These are phyloP conservation scores for Leccinum subrobustum DNA, from an alignment of 1,284 basidiomycete species.

Conservation along the genomic window DNA sequence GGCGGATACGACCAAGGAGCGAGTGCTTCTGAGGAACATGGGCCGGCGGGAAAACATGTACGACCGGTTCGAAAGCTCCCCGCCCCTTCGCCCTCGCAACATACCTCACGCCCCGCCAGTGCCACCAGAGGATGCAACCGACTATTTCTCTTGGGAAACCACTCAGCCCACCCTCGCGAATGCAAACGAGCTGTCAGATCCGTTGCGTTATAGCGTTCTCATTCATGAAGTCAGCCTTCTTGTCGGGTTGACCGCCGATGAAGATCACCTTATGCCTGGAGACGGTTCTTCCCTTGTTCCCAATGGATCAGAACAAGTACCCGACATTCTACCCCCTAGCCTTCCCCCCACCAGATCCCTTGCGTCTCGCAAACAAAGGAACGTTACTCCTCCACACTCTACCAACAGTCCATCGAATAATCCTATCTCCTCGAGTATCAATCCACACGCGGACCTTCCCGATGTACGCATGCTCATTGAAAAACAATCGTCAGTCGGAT, in stretches of 20 bases:
- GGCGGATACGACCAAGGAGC: conserved; percentile 16
- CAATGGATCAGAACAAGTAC: not conserved
- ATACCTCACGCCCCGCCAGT: not conserved
- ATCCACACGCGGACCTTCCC: not conserved
- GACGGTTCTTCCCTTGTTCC: conserved; percentile 1
- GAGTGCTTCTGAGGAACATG: conserved; percentile 15
- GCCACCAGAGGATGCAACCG: not conserved
- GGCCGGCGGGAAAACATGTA: conserved; percentile 8
- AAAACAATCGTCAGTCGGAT: not conserved
- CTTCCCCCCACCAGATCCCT: conserved; percentile 28
- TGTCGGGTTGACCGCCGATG: conserved; percentile 27
- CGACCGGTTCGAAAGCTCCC: conserved; percentile 10
- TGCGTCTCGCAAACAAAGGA: conserved; percentile 10
- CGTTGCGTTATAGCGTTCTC: conserved; percentile 28
- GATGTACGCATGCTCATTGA: not conserved
- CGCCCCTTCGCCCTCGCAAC: conserved; percentile 1
- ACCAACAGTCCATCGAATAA: not conserved
- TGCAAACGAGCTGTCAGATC: conserved; percentile 1
- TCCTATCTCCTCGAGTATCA: not conserved
- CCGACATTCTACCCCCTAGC: conserved; percentile 22
- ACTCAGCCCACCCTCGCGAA: conserved; percentile 6
- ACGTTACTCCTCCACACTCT: not conserved
- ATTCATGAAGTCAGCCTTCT: conserved; percentile 35
- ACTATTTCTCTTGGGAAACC: conserved; percentile 18
- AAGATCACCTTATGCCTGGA: conserved; percentile 9